A percentile compares a stretch with the other conserved stretches of the same genome.
Conservation (phyloP, 2,329 filamentous ascomycete genomes). For the Albifimbria verrucaria region DNA sequence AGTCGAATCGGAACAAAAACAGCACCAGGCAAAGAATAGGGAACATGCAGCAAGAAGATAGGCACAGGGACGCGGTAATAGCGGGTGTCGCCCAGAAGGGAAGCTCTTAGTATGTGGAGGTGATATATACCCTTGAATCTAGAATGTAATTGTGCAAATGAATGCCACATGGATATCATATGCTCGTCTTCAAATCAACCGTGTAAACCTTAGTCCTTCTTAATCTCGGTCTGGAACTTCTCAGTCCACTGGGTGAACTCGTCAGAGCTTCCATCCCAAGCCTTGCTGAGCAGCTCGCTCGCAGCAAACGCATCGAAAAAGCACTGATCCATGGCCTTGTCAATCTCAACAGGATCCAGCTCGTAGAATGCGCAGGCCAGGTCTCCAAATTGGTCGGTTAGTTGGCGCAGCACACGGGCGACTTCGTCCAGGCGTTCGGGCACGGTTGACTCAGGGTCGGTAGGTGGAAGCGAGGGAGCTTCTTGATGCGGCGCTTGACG, state of each 20-base stretch:
- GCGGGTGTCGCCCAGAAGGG: no score
- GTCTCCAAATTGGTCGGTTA: constrained; percentile 69
- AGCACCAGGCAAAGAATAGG: no score
- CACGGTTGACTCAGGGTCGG: constrained; percentile 23
- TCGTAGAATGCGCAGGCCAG: constrained; percentile 72
- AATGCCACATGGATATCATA: background rate
- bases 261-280: constrained; percentile 66
- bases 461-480: constrained; percentile 43
- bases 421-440: constrained; percentile 52
- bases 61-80: no score
- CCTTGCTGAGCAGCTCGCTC: constrained; percentile 51
- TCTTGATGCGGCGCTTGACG: constrained; percentile 65
- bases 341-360: constrained; percentile 56
- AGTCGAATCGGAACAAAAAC: no score
- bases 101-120: no score
- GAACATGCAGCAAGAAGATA: no score
- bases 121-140: no score
- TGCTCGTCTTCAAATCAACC: background rate
- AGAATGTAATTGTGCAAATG: no score
- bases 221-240: constrained; percentile 52
- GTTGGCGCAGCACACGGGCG: constrained; percentile 49
- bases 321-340: constrained; percentile 55
- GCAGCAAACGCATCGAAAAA: constrained; percentile 57
- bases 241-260: constrained; percentile 77
- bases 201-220: constrained; percentile 28